Percentiles rank a stretch among this genome's conserved stretches.
Conservation (phyloP, 805 yeast genomes). For the Maudiozyma saulgeensis region DNA sequence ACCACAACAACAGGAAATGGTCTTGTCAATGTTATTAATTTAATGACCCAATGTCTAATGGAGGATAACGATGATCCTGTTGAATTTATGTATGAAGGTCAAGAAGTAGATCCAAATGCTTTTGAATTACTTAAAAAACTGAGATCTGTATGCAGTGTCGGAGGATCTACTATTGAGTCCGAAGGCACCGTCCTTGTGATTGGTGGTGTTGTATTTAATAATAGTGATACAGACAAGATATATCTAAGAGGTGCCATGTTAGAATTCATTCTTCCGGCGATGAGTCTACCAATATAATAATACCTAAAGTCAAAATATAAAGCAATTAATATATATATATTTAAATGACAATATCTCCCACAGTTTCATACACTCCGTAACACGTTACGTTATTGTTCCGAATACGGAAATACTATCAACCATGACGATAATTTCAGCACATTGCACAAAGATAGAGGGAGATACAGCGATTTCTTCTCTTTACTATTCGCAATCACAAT, state of each 20-base stretch:
- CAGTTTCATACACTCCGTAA: too few species aligned
- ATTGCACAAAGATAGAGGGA: too few species aligned
- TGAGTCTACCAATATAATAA: conserved; percentile 7
- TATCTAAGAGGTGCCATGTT: conserved; percentile 25
- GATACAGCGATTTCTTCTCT: too few species aligned
- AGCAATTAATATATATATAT: not conserved
- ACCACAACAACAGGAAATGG: conserved; percentile 7
- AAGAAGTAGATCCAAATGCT: not conserved
- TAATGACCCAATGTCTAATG: conserved; percentile 16
- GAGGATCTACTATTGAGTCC: conserved; percentile 11
- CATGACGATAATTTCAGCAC: too few species aligned
- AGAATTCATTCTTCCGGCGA: conserved; percentile 22
- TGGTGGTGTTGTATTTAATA: conserved; percentile 21
- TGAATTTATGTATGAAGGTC: not conserved
- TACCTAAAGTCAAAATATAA: not conserved
- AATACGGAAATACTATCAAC: too few species aligned
- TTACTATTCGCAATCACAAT: too few species aligned
- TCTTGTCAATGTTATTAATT: conserved; percentile 16
- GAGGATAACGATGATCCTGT: not conserved
- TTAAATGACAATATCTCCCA: too few species aligned
- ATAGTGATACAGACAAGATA: conserved; percentile 7
- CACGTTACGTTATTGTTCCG: too few species aligned
- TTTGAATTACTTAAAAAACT: not conserved
- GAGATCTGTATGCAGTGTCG: conserved; percentile 5
- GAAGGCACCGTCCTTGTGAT: conserved; percentile 18